Percentiles rank a stretch among this genome's conserved stretches.
Conservation (phyloP, 805 yeast species). For the Lachancea quebecensis region DNA sequence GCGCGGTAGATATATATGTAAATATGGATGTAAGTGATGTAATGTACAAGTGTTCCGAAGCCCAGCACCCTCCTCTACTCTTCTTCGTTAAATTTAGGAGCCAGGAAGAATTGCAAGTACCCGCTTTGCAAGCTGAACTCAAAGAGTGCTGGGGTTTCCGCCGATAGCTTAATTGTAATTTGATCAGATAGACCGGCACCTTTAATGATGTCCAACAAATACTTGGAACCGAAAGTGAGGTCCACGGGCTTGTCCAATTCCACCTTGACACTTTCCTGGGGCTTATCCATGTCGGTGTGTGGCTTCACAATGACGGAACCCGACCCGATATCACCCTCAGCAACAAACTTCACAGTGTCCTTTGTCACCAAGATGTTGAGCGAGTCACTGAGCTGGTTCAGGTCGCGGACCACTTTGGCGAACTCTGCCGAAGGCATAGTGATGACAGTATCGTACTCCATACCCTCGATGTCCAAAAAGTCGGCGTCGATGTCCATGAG, state of each 20-base stretch:
- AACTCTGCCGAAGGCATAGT: conserved; percentile 85
- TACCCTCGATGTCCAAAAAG: conserved; percentile 85
- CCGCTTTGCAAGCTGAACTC: conserved; percentile 86
- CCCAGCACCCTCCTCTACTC: conserved; percentile 36
- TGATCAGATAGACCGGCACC: conserved; percentile 72
- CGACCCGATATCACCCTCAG: conserved; percentile 87
- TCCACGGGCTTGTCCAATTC: conserved; percentile 81
- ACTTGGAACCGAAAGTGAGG: conserved; percentile 85
- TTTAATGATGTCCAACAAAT: conserved; percentile 84
- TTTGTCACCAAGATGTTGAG: conserved; percentile 80
- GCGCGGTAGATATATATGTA: conserved; percentile 3
- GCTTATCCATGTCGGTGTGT: conserved; percentile 68
- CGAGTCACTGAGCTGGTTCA: conserved; percentile 81
- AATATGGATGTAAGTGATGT: conserved; percentile 2
- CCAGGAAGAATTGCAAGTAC: conserved; percentile 88
- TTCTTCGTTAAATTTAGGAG: conserved; percentile 95
- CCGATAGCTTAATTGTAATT: conserved; percentile 80
- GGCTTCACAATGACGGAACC: conserved; percentile 87
- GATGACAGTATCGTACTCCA: conserved; percentile 81
- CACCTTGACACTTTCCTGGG: conserved; percentile 67
- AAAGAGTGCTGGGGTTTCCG: conserved; percentile 87
- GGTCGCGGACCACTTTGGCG: conserved; percentile 82
- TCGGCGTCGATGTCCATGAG: conserved; percentile 97
- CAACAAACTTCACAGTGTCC: conserved; percentile 81
- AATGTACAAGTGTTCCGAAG: conserved; percentile 5